Evolutionary conservation across 1,139 yeast species (phyloP), one percentile per base, ranked within the genome.

Genomic region (Yamadazyma oceani): DNA sequence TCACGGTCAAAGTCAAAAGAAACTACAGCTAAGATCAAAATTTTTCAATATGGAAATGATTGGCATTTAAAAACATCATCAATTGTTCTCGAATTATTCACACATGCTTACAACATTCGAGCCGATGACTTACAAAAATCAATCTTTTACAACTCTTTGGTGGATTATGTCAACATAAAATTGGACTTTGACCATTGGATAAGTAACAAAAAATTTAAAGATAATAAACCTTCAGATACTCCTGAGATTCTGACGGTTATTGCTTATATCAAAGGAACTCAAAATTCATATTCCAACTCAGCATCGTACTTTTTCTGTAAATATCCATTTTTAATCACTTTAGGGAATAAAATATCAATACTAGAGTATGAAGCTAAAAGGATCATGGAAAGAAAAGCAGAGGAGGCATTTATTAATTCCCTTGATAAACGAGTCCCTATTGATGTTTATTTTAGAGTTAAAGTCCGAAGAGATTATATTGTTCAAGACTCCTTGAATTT

Each of bases 151-250:
- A 90, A 90, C 55, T 74, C 86, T 3, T 66, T 89, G 60, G 83
- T 85, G 2, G 97, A 92, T 57, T 86, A 73, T 57, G 80, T 88
- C 17, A 85, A 86, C 51, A 72, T 86, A 25, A 77, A 73, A 40
- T 73, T 79, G 44, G 98, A 92, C 58, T 92, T 85, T 59, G 95
- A 86, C 49, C 69, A 77, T 0, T 90, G 97, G 97, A 87, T 84
- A 45, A 65, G 60, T 37, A 46, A 46, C 23, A 42, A 43, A 19
- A 37, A 42, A 21, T 40, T 42, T 21, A 41, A 39, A 32, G 41
- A 40, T 13, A 39, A 31, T 10, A 38, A 40, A 13, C 38, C 39
- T 12, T 32, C 44, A 5, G 44, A 39, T 23, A 46, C 49, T 11
- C 68, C 67, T 0, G 73, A 63, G 14, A 38, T 71, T 7, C 62